A percentile compares a stretch with the other conserved stretches of the same genome.
Evolutionary conservation across 768 basidiomycete species (phyloP).

Genomic region (Termitomyces sp.): DNA sequence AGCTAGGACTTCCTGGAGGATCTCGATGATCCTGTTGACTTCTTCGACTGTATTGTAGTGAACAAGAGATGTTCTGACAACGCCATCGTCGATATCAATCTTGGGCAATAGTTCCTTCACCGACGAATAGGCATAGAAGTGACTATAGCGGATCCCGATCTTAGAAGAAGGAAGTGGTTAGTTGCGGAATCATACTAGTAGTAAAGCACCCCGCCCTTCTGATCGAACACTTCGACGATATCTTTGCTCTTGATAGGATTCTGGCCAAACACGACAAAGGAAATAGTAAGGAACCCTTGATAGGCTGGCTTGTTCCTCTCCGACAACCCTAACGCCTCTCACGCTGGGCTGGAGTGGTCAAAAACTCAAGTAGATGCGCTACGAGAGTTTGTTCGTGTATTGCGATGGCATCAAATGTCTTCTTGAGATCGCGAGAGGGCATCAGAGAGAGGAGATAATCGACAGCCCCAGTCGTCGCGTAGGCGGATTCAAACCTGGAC

Average conservation of each 20-base stretch:
- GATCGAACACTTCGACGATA: constrained; percentile 64
- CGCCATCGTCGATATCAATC: constrained; percentile 59
- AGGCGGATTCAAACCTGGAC: constrained; percentile 70
- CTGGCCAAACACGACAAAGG: constrained; percentile 66
- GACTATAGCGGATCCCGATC: constrained; percentile 78
- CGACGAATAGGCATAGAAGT: constrained; percentile 75
- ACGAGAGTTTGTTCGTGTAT: constrained; percentile 61
- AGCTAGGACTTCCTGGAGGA: constrained; percentile 51
- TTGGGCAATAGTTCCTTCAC: constrained; percentile 52
- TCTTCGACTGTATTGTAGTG: constrained; percentile 80
- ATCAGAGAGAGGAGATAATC: constrained; percentile 65
- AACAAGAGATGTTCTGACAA: constrained; percentile 73
- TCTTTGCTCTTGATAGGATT: constrained; percentile 57
- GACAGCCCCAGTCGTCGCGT: constrained; percentile 56
- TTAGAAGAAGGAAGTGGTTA: constrained; percentile 24
- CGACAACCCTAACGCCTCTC: constrained; percentile 67
- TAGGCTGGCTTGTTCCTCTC: constrained; percentile 44
- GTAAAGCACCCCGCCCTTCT: constrained; percentile 49
- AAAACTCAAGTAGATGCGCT: constrained; percentile 51
- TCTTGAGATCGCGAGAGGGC: constrained; percentile 42
- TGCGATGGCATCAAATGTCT: constrained; percentile 57
- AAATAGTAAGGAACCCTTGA: constrained; percentile 65
- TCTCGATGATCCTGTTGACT: constrained; percentile 55
- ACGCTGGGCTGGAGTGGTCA: constrained; percentile 47
- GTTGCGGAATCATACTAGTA: neutral